Percentiles rank a stretch among this genome's conserved stretches.
Evolutionary conservation across 768 basidiomycete species (phyloP).

Genomic region (Auriscalpium microsporum): DNA sequence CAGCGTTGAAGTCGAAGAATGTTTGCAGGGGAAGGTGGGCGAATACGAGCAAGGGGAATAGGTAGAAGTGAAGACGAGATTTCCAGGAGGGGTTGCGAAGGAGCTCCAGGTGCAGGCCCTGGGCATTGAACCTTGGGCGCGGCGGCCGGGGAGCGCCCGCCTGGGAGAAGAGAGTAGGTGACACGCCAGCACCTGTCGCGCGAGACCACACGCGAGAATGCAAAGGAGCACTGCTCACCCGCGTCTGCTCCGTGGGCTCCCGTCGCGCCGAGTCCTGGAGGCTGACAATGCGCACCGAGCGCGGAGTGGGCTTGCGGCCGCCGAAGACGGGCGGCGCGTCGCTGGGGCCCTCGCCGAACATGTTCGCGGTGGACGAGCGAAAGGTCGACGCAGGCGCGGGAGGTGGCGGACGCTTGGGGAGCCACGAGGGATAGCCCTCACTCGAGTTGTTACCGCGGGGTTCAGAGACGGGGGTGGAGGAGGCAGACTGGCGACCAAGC

Average conservation of each 20-base stretch:
- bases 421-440: conserved; percentile 80
- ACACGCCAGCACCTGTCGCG: conserved; percentile 38
- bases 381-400: conserved; percentile 69
- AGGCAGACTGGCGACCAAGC: not conserved
- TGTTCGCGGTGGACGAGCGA: conserved; percentile 44
- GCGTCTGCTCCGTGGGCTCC: conserved; percentile 45
- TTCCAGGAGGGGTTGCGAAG: conserved; percentile 49
- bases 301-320: conserved; percentile 73
- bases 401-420: conserved; percentile 68
- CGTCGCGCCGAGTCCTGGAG: conserved; percentile 44
- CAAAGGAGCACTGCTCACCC: conserved; percentile 25
- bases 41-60: conserved; percentile 64
- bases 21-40: conserved; percentile 69
- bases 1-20: conserved; percentile 85
- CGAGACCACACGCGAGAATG: conserved; percentile 51
- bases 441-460: conserved; percentile 4
- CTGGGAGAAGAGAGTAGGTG: conserved; percentile 37
- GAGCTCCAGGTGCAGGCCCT: conserved; percentile 59
- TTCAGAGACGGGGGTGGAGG: not conserved
- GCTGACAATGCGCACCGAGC: conserved; percentile 75
- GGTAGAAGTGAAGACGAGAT: conserved; percentile 54
- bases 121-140: conserved; percentile 60
- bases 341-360: conserved; percentile 10
- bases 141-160: conserved; percentile 24
- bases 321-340: conserved; percentile 29